Conservation (phyloP, 371 early-diverging fungal species). For the Blastocladiella emersonii region DNA sequence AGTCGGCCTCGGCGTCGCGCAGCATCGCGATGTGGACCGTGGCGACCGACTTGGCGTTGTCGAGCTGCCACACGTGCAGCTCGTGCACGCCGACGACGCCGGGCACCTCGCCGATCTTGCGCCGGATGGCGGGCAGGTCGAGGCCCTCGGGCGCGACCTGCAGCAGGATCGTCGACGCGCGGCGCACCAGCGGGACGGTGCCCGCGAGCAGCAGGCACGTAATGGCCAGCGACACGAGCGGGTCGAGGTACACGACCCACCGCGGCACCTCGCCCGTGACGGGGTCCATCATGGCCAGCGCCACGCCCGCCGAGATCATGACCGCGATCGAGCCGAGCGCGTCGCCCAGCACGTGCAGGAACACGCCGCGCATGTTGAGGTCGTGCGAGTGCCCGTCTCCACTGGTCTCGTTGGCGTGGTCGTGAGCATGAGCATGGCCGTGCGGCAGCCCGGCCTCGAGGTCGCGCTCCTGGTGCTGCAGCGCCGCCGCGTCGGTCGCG, state of each 20-base stretch:
- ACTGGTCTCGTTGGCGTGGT: too few relatives aligned
- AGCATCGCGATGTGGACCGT: conserved; percentile 61
- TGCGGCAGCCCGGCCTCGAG: conserved; percentile 15
- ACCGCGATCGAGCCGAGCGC: conserved; percentile 86
- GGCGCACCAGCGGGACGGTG: conserved; percentile 53
- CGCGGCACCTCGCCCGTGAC: not conserved
- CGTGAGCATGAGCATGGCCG: conserved; percentile 21
- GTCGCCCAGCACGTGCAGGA: conserved; percentile 90
- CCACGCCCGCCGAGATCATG: conserved; percentile 65
- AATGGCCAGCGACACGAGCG: conserved; percentile 50
- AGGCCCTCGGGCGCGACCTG: conserved; percentile 69
- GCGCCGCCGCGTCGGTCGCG: not conserved
- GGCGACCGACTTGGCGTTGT: conserved; percentile 67
- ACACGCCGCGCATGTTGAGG: conserved; percentile 82
- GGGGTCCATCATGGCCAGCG: conserved; percentile 46
- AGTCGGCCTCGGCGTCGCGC: conserved; percentile 15
- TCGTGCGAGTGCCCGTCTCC: conserved; percentile 23
- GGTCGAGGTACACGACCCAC: conserved; percentile 70
- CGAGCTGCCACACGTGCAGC: conserved; percentile 87
- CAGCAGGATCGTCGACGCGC: conserved; percentile 65
- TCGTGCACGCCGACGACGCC: conserved; percentile 71
- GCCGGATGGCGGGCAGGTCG: conserved; percentile 45
- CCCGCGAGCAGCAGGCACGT: conserved; percentile 44
- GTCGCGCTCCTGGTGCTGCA: not conserved
- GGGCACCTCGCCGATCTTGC: conserved; percentile 32